Evolutionary conservation across 2,329 filamentous ascomycete species (phyloP).

Genomic region (Pseudopithomyces maydicus): DNA sequence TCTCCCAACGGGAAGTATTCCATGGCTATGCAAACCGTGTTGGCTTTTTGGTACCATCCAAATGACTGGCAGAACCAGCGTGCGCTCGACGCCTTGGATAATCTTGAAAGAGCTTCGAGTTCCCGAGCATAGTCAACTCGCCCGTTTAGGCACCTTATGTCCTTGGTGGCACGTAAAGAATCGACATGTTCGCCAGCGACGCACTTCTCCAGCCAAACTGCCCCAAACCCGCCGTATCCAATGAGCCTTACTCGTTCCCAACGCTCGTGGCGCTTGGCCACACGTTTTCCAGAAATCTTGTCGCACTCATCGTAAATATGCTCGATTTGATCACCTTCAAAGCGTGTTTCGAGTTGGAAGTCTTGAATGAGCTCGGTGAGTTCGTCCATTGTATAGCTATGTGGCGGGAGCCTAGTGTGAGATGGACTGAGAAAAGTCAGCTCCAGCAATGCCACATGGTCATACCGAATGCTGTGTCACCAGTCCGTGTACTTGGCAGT

Average conservation of each 20-base stretch:
- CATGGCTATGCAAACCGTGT: not conserved
- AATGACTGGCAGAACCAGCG: not conserved
- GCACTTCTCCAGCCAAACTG: not conserved
- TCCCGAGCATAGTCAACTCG: not conserved
- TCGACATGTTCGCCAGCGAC: not conserved
- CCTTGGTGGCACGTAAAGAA: not conserved
- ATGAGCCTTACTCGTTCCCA: not conserved
- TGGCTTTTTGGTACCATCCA: conserved; percentile 1
- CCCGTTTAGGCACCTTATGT: not conserved
- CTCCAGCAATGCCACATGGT: too few relatives aligned
- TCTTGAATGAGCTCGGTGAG: not conserved
- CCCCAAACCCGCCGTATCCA: not conserved
- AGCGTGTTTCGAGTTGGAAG: not conserved
- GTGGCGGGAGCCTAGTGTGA: not conserved
- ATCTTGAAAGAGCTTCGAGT: not conserved
- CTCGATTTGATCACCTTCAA: not conserved
- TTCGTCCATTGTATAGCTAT: not conserved
- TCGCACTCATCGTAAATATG: not conserved
- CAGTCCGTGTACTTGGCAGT: not conserved
- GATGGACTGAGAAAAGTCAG: too few relatives aligned
- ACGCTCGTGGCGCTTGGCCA: not conserved
- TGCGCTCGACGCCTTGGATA: not conserved
- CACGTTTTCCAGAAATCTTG: not conserved
- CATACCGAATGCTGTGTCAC: not conserved
- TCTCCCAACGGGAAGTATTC: conserved; percentile 4